Percentiles rank a stretch among this genome's conserved stretches.
Evolutionary conservation across 306 rosid species (phyloP).

Genomic region (Alnus glutinosa): DNA sequence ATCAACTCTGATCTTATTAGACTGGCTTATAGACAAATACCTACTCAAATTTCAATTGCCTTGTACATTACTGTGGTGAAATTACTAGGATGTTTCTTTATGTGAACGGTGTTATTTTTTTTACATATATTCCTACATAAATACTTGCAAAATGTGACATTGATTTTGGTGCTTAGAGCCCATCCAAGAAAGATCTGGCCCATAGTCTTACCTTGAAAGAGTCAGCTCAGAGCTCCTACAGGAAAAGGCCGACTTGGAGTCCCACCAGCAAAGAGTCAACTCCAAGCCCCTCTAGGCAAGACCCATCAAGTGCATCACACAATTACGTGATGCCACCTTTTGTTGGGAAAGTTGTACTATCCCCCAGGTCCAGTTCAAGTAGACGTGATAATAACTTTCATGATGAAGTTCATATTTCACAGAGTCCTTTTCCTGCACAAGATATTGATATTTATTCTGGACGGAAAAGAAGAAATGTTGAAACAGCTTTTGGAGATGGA

Average conservation of each 20-base stretch:
- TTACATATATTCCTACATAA: neutral
- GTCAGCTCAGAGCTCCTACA: conserved; percentile 27
- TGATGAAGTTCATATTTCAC: conserved; percentile 30
- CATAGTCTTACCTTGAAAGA: conserved; percentile 40
- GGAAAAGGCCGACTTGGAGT: conserved; percentile 15
- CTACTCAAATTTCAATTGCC: conserved; percentile 4
- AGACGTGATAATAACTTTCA: conserved; percentile 30
- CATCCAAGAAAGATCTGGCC: conserved; percentile 26
- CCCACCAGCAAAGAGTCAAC: conserved; percentile 38
- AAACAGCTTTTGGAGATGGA: conserved; percentile 33
- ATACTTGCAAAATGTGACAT: conserved; percentile 25
- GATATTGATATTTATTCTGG: conserved; percentile 44
- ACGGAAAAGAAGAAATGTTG: conserved; percentile 56
- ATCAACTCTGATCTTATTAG: conserved; percentile 6
- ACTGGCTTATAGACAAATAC: neutral
- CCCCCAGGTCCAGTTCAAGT: conserved; percentile 34
- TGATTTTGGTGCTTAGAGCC: conserved; percentile 39
- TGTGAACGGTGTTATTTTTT: conserved; percentile 7
- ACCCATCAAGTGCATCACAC: conserved; percentile 30
- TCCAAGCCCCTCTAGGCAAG: conserved; percentile 35
- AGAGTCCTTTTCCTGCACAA: conserved; percentile 34
- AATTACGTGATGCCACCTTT: conserved; percentile 22
- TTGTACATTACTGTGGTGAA: neutral
- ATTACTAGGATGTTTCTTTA: neutral
- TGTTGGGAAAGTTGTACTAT: conserved; percentile 24